Percentiles rank a stretch among this genome's conserved stretches.
These are phyloP conservation scores for Datura wrightii DNA, from an alignment of 257 asterid species.

Conservation along the genomic window DNA sequence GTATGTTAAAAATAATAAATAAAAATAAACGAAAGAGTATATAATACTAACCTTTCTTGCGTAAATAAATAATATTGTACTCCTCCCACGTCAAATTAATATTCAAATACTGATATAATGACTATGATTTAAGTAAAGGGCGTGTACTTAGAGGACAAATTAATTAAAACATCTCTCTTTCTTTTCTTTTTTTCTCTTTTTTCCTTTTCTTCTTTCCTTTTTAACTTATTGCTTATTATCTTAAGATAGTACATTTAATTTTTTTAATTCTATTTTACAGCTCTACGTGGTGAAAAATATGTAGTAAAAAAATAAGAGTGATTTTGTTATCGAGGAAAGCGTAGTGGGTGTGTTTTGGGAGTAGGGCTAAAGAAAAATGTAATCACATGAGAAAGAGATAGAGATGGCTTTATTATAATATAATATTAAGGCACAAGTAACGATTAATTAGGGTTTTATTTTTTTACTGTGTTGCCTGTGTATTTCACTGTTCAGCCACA, in stretches of 20 bases:
- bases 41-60: not conserved
- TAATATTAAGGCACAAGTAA: conserved; percentile 39
- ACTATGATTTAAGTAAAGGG: conserved; percentile 39
- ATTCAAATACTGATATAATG: conserved; percentile 23
- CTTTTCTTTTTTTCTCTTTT: too few relatives aligned
- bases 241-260: not conserved
- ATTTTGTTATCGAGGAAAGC: conserved; percentile 66
- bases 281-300: too few relatives aligned
- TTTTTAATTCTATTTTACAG: too few relatives aligned
- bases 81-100: not conserved
- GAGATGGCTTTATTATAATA: conserved; percentile 23
- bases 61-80: not conserved
- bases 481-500: not conserved
- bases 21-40: too few relatives aligned
- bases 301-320: conserved; percentile 27
- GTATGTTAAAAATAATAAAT: too few relatives aligned
- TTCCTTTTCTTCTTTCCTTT: too few relatives aligned
- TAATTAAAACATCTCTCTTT: conserved; percentile 41
- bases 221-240: too few relatives aligned
- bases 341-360: conserved; percentile 81
- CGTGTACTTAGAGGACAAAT: conserved; percentile 52
- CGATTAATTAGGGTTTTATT: conserved; percentile 47
- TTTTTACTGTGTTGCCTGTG: conserved; percentile 10
- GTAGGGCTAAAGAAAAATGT: conserved; percentile 48
- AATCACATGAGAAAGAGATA: conserved; percentile 52